These are phyloP conservation scores for Leccinum sublutescens DNA, from an alignment of 768 basidiomycete species.

Conservation along the genomic window DNA sequence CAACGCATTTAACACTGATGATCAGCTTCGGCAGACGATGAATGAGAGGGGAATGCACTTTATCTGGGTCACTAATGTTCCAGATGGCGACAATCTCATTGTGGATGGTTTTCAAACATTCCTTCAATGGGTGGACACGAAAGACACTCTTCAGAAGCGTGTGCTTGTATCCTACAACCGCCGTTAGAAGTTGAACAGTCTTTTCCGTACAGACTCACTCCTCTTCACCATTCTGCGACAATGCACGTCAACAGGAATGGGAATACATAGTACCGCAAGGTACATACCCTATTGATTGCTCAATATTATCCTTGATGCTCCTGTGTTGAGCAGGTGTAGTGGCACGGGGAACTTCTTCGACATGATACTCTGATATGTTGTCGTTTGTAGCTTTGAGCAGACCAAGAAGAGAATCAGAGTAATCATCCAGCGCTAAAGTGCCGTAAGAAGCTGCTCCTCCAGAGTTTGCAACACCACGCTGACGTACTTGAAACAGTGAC, in stretches of 20 bases:
- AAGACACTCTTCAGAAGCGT: neutral
- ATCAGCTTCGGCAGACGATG: neutral
- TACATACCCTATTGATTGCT: neutral
- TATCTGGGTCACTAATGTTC: neutral
- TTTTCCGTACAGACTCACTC: neutral
- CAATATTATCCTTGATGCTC: neutral
- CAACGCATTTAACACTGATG: neutral
- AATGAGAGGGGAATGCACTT: neutral
- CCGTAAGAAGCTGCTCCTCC: neutral
- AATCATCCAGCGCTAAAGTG: conserved; percentile 5
- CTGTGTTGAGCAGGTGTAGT: neutral
- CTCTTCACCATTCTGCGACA: neutral
- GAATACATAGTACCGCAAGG: neutral
- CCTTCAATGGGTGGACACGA: neutral
- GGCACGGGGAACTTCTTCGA: neutral
- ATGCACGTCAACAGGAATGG: neutral
- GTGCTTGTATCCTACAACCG: neutral
- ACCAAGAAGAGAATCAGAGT: conserved; percentile 1
- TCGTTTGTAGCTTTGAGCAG: conserved; percentile 7
- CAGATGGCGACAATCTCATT: neutral
- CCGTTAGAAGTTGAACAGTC: neutral
- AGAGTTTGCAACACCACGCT: neutral
- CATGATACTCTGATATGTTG: neutral
- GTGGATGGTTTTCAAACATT: neutral
- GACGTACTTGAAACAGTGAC: conserved; percentile 15